Evolutionary conservation across 2,329 filamentous ascomycete genomes (phyloP).

Genomic region (Trichoderma semiorbis): DNA sequence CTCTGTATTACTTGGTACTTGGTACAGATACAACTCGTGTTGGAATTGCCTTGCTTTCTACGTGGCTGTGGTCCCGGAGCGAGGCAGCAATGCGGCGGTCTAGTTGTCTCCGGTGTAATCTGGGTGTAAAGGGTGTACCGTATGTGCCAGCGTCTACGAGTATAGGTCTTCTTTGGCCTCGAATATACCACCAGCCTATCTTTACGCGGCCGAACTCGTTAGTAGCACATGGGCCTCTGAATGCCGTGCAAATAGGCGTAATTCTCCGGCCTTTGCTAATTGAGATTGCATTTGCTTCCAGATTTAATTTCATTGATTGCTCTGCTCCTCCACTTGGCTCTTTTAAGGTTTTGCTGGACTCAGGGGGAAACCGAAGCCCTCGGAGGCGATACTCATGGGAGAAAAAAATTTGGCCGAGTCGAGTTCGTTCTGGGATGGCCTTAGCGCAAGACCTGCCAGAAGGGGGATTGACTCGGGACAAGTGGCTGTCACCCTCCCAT

Average conservation of each 20-base stretch:
- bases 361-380: constrained; percentile 1
- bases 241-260: neutral
- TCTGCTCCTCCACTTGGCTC: neutral
- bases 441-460: constrained; percentile 9
- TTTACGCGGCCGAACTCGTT: neutral
- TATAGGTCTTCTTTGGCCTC: neutral
- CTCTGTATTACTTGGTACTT: neutral
- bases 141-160: neutral
- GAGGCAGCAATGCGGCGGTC: neutral
- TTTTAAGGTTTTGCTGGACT: neutral
- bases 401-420: constrained; percentile 4
- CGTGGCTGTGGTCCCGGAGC: neutral
- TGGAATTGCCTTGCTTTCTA: neutral
- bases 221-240: neutral
- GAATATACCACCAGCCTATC: neutral
- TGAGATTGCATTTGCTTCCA: neutral
- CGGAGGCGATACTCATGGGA: neutral
- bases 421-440: neutral
- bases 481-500: neutral
- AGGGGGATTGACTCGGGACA: constrained; percentile 2
- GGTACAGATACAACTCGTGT: neutral
- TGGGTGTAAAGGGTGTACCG: neutral
- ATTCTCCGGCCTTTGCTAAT: neutral
- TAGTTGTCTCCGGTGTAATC: neutral
- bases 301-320: neutral